These are phyloP conservation scores for Rhododendron simsii DNA, from an alignment of 148 eudicot genomes.

Conservation along the genomic window DNA sequence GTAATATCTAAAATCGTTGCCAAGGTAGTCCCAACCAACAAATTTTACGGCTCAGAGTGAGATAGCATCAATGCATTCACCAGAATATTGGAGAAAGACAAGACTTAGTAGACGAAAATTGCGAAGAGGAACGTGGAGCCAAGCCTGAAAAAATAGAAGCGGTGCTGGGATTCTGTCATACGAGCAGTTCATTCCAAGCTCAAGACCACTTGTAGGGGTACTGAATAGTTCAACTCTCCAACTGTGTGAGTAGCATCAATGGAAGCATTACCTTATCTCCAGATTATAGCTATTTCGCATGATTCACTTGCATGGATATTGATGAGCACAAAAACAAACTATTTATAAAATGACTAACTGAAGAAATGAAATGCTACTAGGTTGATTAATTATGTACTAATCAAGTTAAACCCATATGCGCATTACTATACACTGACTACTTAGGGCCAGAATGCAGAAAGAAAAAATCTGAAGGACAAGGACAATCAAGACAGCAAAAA, in stretches of 20 bases:
- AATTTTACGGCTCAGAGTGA: neutral
- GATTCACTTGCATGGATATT: neutral
- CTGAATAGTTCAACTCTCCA: too few relatives aligned
- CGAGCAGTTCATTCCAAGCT: neutral
- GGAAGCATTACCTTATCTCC: neutral
- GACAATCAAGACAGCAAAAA: neutral
- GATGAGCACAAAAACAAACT: neutral
- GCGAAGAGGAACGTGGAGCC: neutral
- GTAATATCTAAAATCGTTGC: neutral
- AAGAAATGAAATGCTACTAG: neutral
- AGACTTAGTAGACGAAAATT: neutral
- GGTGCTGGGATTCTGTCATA: neutral
- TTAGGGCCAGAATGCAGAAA: neutral
- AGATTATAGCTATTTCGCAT: neutral
- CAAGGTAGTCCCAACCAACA: neutral
- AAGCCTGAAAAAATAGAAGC: neutral
- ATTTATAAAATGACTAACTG: neutral
- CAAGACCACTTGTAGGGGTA: neutral
- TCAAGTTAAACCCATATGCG: neutral
- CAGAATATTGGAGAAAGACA: neutral
- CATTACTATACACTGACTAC: neutral
- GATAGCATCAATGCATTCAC: neutral
- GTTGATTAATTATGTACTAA: neutral
- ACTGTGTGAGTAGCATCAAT: too few relatives aligned
- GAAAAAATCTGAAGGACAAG: neutral